A percentile compares a stretch with the other conserved stretches of the same genome.
These are phyloP conservation scores for Polyporus tsugae DNA, from an alignment of 1,284 basidiomycete genomes.

Conservation along the genomic window DNA sequence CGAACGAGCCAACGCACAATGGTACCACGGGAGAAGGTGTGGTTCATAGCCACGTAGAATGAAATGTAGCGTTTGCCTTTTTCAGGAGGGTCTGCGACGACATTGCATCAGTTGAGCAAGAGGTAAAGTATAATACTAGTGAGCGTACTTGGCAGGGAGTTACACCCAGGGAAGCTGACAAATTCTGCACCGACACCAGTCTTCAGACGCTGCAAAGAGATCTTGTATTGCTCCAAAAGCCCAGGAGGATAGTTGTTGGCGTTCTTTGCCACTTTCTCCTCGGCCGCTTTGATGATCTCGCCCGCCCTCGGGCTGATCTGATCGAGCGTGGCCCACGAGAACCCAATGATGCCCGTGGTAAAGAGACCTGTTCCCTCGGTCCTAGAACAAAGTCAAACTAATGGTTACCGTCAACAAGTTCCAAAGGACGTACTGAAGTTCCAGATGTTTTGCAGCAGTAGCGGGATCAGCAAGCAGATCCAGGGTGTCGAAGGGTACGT, in stretches of 20 bases:
- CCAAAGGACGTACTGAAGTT: constrained; percentile 41
- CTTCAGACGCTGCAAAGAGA: constrained; percentile 44
- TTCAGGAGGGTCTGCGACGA: constrained; percentile 37
- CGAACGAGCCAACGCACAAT: constrained; percentile 34
- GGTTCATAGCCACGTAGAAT: constrained; percentile 42
- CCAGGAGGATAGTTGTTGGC: constrained; percentile 39
- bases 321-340: constrained; percentile 38
- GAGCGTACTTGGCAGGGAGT: constrained; percentile 38
- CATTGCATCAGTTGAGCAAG: not conserved
- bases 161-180: constrained; percentile 37
- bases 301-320: constrained; percentile 34
- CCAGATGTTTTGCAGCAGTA: constrained; percentile 38
- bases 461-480: constrained; percentile 43
- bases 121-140: not conserved
- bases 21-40: constrained; percentile 50
- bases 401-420: not conserved
- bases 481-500: constrained; percentile 40
- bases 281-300: constrained; percentile 39
- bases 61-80: constrained; percentile 45
- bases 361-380: constrained; percentile 38
- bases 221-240: constrained; percentile 45
- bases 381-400: constrained; percentile 22
- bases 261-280: constrained; percentile 38
- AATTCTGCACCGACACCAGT: constrained; percentile 41
- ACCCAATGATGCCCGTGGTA: constrained; percentile 40